Conservation (phyloP, 2,329 filamentous ascomycete genomes). For the Talaromyces sp. region DNA sequence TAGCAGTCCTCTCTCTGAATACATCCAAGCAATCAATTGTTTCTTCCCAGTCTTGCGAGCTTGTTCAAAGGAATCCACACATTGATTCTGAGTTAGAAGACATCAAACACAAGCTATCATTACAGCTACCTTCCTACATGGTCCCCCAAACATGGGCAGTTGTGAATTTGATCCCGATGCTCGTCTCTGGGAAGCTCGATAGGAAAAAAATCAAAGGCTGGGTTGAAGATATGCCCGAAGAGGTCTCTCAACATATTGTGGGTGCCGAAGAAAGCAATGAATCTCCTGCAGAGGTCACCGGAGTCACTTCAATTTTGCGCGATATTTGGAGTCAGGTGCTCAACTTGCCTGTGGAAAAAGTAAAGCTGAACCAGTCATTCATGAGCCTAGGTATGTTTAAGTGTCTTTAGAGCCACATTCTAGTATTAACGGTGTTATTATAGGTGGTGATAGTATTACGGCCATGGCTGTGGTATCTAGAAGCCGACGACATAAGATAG, state of each 20-base stretch:
- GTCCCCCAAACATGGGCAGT: slow-evolving; percentile 11
- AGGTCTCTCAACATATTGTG: slow-evolving; percentile 31
- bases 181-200: slow-evolving; percentile 11
- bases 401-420: background rate
- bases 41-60: slow-evolving; percentile 17
- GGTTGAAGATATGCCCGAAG: slow-evolving; percentile 17
- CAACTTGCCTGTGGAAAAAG: slow-evolving; percentile 5
- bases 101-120: slow-evolving; percentile 17
- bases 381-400: slow-evolving; percentile 8
- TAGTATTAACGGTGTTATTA: background rate
- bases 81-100: slow-evolving; percentile 2
- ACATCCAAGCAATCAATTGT: slow-evolving; percentile 4
- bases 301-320: slow-evolving; percentile 19
- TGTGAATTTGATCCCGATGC: slow-evolving; percentile 10
- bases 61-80: background rate
- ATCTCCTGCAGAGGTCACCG: slow-evolving; percentile 14
- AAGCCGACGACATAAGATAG: slow-evolving; percentile 31
- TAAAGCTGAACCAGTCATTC: slow-evolving; percentile 8
- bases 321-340: slow-evolving; percentile 28
- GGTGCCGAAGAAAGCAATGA: slow-evolving; percentile 16
- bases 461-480: slow-evolving; percentile 35
- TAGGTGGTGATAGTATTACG: slow-evolving; percentile 37
- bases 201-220: slow-evolving; percentile 6
- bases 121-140: slow-evolving; percentile 17
- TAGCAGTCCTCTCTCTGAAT: slow-evolving; percentile 8